Percentiles rank a stretch among this genome's conserved stretches.
These are phyloP conservation scores for Silene noctiflora DNA, from an alignment of 179 eudicot genomes.

Conservation along the genomic window DNA sequence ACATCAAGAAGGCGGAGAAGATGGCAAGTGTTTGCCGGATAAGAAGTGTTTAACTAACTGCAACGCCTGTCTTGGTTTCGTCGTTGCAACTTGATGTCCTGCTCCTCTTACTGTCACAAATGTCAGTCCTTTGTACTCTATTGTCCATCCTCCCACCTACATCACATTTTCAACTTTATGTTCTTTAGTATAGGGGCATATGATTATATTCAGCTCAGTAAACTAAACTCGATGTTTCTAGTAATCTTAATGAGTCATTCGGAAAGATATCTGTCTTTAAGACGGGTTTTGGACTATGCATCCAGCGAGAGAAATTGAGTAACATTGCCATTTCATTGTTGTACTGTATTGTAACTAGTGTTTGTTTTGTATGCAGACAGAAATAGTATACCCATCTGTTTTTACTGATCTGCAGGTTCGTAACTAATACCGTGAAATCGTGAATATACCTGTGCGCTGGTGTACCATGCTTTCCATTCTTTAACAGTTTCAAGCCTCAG, in stretches of 20 bases:
- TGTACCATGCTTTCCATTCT: slow-evolving; percentile 90
- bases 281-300: too few species aligned
- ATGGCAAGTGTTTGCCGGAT: slow-evolving; percentile 50
- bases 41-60: slow-evolving; percentile 62
- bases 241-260: too few species aligned
- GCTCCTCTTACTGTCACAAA: slow-evolving; percentile 84
- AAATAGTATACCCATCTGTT: background rate
- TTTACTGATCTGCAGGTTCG: too few species aligned
- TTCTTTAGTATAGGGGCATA: too few species aligned
- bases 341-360: too few species aligned
- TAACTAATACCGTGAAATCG: too few species aligned
- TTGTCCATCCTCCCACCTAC: slow-evolving; percentile 89
- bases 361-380: too few species aligned
- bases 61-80: slow-evolving; percentile 61
- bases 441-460: slow-evolving; percentile 46
- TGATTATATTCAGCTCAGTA: too few species aligned
- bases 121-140: slow-evolving; percentile 59
- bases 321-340: background rate
- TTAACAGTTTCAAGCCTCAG: slow-evolving; percentile 51
- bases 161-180: background rate
- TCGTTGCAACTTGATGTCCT: slow-evolving; percentile 82
- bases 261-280: too few species aligned
- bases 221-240: too few species aligned
- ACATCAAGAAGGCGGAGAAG: slow-evolving; percentile 35
- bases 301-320: too few species aligned